phyloP scores from a whole-genome alignment of 371 early-diverging fungal species.

The Mucor lusitanicus region DNA sequence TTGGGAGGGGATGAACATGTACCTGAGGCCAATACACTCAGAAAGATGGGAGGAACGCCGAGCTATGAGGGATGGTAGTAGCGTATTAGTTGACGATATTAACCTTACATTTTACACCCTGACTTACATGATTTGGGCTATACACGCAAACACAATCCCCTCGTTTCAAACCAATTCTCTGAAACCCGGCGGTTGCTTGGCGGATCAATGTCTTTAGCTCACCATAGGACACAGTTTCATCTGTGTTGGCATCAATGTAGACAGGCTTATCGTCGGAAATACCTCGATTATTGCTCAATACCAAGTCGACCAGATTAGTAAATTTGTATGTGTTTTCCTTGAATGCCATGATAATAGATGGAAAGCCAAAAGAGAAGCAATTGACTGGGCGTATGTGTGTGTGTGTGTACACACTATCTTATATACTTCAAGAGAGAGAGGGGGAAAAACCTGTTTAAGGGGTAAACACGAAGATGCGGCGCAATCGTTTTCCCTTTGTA shows the following conservation, averaged over 20 bases:
- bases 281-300: conserved; percentile 5
- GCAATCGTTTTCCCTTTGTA: background rate
- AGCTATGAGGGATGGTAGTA: background rate
- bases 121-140: conserved; percentile 11
- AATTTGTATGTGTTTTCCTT: conserved; percentile 1
- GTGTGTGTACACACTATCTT: no score
- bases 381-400: background rate
- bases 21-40: conserved; percentile 22
- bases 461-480: background rate
- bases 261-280: background rate
- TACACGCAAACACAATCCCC: conserved; percentile 6
- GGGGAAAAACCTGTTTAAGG: background rate
- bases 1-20: background rate
- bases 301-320: conserved; percentile 13
- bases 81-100: background rate
- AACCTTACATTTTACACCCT: no score
- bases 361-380: background rate
- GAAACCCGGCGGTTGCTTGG: conserved; percentile 5
- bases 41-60: conserved; percentile 3
- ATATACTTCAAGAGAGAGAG: background rate
- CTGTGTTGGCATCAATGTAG: conserved; percentile 12
- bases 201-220: conserved; percentile 1
- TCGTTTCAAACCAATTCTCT: background rate
- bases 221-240: conserved; percentile 6
- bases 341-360: background rate